phyloP scores from a whole-genome alignment of 2,329 filamentous ascomycete species.

The Atkinsonella texensis region DNA sequence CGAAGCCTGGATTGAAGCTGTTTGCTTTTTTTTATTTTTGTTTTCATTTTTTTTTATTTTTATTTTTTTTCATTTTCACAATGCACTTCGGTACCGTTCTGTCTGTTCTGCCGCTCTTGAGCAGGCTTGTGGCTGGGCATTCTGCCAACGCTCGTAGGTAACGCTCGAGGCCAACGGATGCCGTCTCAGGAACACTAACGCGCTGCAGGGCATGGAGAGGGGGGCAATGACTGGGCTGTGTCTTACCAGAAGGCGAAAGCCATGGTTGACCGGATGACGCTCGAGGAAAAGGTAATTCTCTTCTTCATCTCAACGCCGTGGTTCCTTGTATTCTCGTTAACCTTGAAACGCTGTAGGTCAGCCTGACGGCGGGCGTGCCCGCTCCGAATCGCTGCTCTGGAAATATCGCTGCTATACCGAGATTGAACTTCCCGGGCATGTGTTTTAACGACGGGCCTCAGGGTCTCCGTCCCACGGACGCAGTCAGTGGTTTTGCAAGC shows the following conservation, averaged over 20 bases:
- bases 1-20: too few species aligned
- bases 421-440: conserved; percentile 30
- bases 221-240: conserved; percentile 49
- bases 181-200: not conserved
- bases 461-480: conserved; percentile 29
- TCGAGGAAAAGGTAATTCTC: conserved; percentile 53
- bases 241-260: conserved; percentile 54
- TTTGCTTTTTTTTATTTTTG: too few species aligned
- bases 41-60: too few species aligned
- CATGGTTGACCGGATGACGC: conserved; percentile 60
- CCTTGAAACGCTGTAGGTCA: conserved; percentile 33
- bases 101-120: too few species aligned
- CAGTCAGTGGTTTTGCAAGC: conserved; percentile 29
- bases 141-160: too few species aligned
- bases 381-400: conserved; percentile 36
- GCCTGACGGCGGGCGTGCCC: conserved; percentile 58
- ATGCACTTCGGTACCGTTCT: too few species aligned
- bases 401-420: conserved; percentile 26
- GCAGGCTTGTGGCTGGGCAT: too few species aligned
- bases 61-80: too few species aligned
- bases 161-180: too few species aligned
- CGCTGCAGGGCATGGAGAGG: conserved; percentile 18
- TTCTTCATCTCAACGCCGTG: not conserved
- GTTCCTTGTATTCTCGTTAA: not conserved
- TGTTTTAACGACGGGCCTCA: conserved; percentile 32